These are phyloP conservation scores for Cryphonectria nitschkei DNA, from an alignment of 2,329 filamentous ascomycete species.

Conservation along the genomic window DNA sequence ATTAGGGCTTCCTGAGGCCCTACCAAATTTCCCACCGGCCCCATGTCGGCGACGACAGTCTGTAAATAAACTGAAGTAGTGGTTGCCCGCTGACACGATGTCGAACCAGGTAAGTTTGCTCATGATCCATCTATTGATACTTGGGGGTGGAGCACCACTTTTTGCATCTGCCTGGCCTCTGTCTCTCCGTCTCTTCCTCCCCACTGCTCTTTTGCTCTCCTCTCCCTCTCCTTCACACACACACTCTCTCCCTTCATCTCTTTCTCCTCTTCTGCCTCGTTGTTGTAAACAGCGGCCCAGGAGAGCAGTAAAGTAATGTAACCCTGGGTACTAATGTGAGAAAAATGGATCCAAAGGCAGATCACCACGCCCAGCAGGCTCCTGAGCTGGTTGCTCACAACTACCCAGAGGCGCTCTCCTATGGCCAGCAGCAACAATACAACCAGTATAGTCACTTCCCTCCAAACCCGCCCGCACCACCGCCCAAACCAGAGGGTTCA, in stretches of 20 bases:
- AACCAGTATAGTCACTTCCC: conserved; percentile 17
- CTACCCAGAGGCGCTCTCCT: conserved; percentile 24
- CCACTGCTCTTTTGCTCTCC: not conserved
- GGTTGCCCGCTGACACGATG: not conserved
- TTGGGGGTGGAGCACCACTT: not conserved
- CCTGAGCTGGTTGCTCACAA: conserved; percentile 19
- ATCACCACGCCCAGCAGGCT: conserved; percentile 22
- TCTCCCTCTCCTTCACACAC: too few relatives aligned
- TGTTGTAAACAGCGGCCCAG: not conserved
- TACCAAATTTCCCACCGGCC: not conserved
- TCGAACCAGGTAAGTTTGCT: conserved; percentile 2
- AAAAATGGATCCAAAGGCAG: conserved; percentile 18
- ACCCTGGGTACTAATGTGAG: conserved; percentile 8
- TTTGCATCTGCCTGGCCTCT: not conserved
- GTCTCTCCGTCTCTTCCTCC: not conserved
- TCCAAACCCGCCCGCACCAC: conserved; percentile 12
- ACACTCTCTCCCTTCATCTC: not conserved
- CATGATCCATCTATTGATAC: not conserved
- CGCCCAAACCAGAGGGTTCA: conserved; percentile 20
- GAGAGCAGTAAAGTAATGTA: not conserved
- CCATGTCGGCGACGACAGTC: not conserved
- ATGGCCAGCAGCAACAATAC: conserved; percentile 15
- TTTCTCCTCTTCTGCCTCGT: not conserved
- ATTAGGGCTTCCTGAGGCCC: not conserved
- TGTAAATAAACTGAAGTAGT: not conserved